phyloP scores from a whole-genome alignment of 1,284 basidiomycete genomes.

The Heterobasidion irregulare region DNA sequence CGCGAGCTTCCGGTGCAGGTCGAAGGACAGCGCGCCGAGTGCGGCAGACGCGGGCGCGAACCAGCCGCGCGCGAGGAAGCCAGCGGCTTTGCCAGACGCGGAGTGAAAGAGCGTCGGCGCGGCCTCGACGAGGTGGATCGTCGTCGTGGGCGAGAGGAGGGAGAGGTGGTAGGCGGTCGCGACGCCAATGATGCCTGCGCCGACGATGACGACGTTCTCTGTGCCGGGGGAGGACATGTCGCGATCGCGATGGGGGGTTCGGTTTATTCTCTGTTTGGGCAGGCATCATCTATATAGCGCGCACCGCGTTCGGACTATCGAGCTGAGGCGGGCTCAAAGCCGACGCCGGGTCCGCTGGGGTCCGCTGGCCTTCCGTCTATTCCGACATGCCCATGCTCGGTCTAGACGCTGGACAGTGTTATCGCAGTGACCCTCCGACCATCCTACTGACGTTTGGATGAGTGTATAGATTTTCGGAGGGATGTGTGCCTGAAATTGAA shows the following conservation, averaged over 20 bases:
- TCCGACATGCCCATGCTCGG: no score
- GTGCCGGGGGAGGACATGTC: not conserved
- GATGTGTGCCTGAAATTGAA: no score
- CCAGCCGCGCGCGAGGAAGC: conserved; percentile 63
- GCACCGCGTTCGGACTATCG: no score
- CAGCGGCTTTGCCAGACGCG: conserved; percentile 56
- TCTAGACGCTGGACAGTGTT: no score
- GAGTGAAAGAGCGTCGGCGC: conserved; percentile 28
- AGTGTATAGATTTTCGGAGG: no score
- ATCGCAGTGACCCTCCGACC: no score
- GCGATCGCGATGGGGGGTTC: not conserved
- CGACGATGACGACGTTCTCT: conserved; percentile 21
- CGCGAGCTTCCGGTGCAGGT: conserved; percentile 48
- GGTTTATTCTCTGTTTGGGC: no score
- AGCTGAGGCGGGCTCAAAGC: no score
- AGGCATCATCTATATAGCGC: no score
- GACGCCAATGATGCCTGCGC: conserved; percentile 54
- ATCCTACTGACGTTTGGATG: no score
- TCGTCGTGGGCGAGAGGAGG: conserved; percentile 14
- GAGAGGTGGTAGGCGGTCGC: conserved; percentile 41
- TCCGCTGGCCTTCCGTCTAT: no score
- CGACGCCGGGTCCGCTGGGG: no score
- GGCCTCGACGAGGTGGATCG: conserved; percentile 26
- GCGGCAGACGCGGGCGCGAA: conserved; percentile 38
- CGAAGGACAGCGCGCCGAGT: conserved; percentile 48